Percentiles rank a stretch among this genome's conserved stretches.
phyloP scores from a whole-genome alignment of 768 basidiomycete genomes.

The Lactarius trivialis region DNA sequence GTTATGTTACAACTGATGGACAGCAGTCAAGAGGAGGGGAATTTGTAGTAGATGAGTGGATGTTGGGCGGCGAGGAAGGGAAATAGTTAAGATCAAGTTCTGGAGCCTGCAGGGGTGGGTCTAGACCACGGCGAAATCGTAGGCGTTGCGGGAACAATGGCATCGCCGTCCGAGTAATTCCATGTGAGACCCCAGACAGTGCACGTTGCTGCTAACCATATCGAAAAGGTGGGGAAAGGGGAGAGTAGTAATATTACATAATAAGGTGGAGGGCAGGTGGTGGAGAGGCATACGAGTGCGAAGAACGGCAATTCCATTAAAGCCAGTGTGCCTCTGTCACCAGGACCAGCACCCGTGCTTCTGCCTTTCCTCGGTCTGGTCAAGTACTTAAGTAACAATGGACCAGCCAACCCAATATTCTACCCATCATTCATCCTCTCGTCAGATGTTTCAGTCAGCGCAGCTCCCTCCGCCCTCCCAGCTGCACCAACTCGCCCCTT shows the following conservation, averaged over 20 bases:
- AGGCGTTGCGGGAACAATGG: slow-evolving; percentile 20
- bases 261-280: slow-evolving; percentile 10
- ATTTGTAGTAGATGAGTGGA: slow-evolving; percentile 14
- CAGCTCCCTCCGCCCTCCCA: slow-evolving; percentile 42
- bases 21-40: neutral
- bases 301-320: neutral
- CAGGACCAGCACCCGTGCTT: neutral
- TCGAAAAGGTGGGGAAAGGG: neutral
- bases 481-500: slow-evolving; percentile 34
- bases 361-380: slow-evolving; percentile 2
- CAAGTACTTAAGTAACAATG: slow-evolving; percentile 24
- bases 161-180: slow-evolving; percentile 3
- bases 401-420: slow-evolving; percentile 27
- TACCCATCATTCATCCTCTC: slow-evolving; percentile 27
- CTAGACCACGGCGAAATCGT: slow-evolving; percentile 21
- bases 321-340: slow-evolving; percentile 6
- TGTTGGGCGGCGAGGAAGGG: slow-evolving; percentile 13
- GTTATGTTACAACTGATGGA: neutral
- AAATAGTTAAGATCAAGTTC: slow-evolving; percentile 11
- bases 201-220: neutral
- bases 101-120: slow-evolving; percentile 10
- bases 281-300: slow-evolving; percentile 2
- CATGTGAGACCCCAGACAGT: slow-evolving; percentile 5
- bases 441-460: slow-evolving; percentile 37
- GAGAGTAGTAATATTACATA: slow-evolving; percentile 15